Conservation (phyloP, 1,284 basidiomycete species). For the Agaricales sp. region DNA sequence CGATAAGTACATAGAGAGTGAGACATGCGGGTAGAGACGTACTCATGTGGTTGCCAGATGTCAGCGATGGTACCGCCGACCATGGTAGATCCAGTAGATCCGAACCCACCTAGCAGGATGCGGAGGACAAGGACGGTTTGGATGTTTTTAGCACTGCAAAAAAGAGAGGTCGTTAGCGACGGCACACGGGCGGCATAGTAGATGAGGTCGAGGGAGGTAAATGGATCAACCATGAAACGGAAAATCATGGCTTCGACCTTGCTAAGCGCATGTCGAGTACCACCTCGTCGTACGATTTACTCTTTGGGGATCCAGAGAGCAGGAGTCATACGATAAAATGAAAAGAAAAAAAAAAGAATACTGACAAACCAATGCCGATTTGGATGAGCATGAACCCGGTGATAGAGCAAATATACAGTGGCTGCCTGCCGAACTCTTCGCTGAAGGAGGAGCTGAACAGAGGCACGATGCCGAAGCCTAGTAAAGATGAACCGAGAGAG, state of each 20-base stretch:
- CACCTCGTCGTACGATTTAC: too few species aligned
- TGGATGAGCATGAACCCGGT: slow-evolving; percentile 51
- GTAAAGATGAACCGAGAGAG: too few species aligned
- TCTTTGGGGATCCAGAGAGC: too few species aligned
- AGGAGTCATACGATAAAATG: too few species aligned
- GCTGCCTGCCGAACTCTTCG: slow-evolving; percentile 69
- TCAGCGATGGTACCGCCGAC: slow-evolving; percentile 73
- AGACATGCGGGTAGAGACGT: slow-evolving; percentile 10
- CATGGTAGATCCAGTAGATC: slow-evolving; percentile 58
- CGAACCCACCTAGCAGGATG: slow-evolving; percentile 60
- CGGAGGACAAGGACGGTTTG: slow-evolving; percentile 58
- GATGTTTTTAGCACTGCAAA: slow-evolving; percentile 46
- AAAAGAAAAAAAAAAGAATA: too few species aligned
- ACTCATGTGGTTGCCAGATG: slow-evolving; percentile 57
- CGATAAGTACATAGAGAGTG: background rate
- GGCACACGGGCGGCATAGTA: too few species aligned
- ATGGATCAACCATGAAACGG: too few species aligned
- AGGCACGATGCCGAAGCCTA: slow-evolving; percentile 17
- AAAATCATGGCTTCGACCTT: too few species aligned
- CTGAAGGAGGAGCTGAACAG: slow-evolving; percentile 65
- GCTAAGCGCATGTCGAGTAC: too few species aligned
- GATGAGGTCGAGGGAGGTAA: too few species aligned
- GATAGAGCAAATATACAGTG: slow-evolving; percentile 51
- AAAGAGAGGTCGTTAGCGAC: too few species aligned
- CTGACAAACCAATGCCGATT: slow-evolving; percentile 52